A percentile compares a stretch with the other conserved stretches of the same genome.
Evolutionary conservation across 139 green algal genomes (phyloP).

Genomic region (Diplosphaera chodatii): DNA sequence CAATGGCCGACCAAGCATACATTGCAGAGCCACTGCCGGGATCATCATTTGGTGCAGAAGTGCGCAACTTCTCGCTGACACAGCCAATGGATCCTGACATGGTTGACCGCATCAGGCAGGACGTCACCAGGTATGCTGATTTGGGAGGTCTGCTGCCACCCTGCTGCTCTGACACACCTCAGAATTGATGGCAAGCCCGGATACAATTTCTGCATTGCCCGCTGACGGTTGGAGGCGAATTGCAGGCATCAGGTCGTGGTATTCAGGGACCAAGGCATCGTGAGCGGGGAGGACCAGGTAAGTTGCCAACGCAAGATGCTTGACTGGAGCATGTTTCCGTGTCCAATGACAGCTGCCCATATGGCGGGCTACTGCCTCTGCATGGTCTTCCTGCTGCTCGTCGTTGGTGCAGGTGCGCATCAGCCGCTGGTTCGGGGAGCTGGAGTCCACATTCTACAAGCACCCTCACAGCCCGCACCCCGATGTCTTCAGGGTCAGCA

Average conservation of each 20-base stretch:
- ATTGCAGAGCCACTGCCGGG: background rate
- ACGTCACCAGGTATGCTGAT: slow-evolving; percentile 13
- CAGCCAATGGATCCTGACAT: background rate
- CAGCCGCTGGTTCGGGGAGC: slow-evolving; percentile 36
- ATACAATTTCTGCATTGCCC: too few species aligned
- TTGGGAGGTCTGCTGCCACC: background rate
- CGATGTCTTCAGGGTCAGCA: slow-evolving; percentile 48
- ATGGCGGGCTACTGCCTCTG: background rate
- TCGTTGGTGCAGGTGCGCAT: slow-evolving; percentile 46
- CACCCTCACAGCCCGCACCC: slow-evolving; percentile 35
- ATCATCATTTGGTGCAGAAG: slow-evolving; percentile 6
- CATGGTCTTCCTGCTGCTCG: too few species aligned
- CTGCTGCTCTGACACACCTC: background rate
- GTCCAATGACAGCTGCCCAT: background rate
- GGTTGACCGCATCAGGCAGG: slow-evolving; percentile 10
- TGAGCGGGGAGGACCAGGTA: slow-evolving; percentile 18
- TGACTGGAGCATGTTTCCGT: background rate
- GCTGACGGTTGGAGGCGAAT: too few species aligned
- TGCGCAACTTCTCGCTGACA: slow-evolving; percentile 17
- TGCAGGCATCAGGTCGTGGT: slow-evolving; percentile 36
- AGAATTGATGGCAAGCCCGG: too few species aligned
- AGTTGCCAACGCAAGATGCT: too few species aligned
- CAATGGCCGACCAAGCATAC: background rate
- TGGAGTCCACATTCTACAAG: slow-evolving; percentile 46
- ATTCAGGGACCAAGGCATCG: slow-evolving; percentile 36